These are phyloP conservation scores for Saxophila tyrrhenica DNA, from an alignment of 495 filamentous ascomycete genomes.

Conservation along the genomic window DNA sequence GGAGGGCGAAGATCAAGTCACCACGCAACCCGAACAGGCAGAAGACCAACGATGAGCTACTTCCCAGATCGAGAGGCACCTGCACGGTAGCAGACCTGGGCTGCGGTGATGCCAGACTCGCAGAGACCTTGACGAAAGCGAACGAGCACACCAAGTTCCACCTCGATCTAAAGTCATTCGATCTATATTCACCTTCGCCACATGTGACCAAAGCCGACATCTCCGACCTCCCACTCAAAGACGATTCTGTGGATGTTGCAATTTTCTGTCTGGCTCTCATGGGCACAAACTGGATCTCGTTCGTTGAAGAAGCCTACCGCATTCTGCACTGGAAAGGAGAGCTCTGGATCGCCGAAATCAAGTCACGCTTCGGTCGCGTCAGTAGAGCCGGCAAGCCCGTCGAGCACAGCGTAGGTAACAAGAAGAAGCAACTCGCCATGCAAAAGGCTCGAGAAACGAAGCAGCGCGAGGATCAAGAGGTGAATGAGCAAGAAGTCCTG, in stretches of 20 bases:
- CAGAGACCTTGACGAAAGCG: conserved; percentile 42
- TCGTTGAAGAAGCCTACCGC: conserved; percentile 89
- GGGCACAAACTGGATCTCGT: conserved; percentile 96
- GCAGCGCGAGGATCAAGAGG: conserved; percentile 36
- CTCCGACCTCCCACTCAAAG: conserved; percentile 60
- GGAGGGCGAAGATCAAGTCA: conserved; percentile 39
- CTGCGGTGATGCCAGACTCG: conserved; percentile 70
- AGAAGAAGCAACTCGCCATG: conserved; percentile 37
- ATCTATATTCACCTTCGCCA: conserved; percentile 38
- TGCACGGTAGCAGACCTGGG: conserved; percentile 80
- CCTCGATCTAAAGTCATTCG: conserved; percentile 56
- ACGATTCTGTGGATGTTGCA: conserved; percentile 66
- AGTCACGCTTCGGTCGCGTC: conserved; percentile 69
- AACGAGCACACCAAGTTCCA: conserved; percentile 45
- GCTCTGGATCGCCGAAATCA: conserved; percentile 94
- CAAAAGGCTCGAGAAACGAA: conserved; percentile 40
- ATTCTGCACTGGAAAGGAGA: conserved; percentile 85
- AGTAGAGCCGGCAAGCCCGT: conserved; percentile 45
- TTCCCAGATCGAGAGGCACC: conserved; percentile 32
- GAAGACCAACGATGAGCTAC: not conserved
- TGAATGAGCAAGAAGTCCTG: conserved; percentile 25
- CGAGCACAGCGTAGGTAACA: conserved; percentile 50
- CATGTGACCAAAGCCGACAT: conserved; percentile 83
- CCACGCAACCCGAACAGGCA: conserved; percentile 17
- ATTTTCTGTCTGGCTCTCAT: conserved; percentile 94